These are phyloP conservation scores for Colletotrichum navitas DNA, from an alignment of 2,329 filamentous ascomycete species.

Conservation along the genomic window DNA sequence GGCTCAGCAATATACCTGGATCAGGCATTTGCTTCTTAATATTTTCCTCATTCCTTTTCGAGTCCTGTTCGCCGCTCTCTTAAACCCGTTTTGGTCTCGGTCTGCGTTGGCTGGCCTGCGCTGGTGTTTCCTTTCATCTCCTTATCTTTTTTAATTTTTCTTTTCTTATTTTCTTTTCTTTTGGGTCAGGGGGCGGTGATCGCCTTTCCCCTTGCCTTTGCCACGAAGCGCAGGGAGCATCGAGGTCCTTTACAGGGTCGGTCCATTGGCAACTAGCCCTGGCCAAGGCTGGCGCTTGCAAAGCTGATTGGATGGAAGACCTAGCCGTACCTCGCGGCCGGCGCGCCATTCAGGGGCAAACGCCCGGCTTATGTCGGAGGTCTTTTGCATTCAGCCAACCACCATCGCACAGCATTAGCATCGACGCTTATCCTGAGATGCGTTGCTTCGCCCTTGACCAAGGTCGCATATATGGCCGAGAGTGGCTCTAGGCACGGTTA, in stretches of 20 bases:
- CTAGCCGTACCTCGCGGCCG: slow-evolving; percentile 17
- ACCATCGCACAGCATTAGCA: not conserved
- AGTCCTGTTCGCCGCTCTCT: too few relatives aligned
- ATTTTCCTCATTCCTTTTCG: not conserved
- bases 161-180: not conserved
- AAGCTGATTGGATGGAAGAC: slow-evolving; percentile 16
- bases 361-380: slow-evolving; percentile 1
- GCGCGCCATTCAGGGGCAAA: slow-evolving; percentile 21
- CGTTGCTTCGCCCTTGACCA: not conserved
- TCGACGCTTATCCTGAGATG: not conserved
- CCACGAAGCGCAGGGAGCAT: not conserved
- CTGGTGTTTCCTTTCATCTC: not conserved
- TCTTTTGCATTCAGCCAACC: not conserved
- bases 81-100: not conserved
- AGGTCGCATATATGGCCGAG: not conserved
- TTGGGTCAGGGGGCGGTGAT: too few relatives aligned
- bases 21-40: slow-evolving; percentile 11
- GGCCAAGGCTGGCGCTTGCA: slow-evolving; percentile 22
- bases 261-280: not conserved
- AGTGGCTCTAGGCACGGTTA: not conserved
- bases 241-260: not conserved
- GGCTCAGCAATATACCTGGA: slow-evolving; percentile 19
- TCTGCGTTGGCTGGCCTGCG: not conserved
- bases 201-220: not conserved
- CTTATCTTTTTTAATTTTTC: not conserved